Base-by-base conservation (phyloP, 768 basidiomycete species). In the Ramaria sp. region DNA sequence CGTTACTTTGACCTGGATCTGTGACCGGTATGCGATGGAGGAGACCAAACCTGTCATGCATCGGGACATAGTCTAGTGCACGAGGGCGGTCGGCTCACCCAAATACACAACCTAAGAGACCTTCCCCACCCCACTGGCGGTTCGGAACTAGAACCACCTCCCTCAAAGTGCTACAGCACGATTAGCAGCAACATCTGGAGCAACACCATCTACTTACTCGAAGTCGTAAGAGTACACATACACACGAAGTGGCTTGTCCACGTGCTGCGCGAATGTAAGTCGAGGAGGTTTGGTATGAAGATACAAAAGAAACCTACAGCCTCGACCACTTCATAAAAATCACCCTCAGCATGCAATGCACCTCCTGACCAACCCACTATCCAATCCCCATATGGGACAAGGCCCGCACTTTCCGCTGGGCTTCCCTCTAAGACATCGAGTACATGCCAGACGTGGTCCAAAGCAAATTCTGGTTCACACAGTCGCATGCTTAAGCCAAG, bases 161-260 rank as follows among this genome's bases (percentile, higher is more conserved):
- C 61, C 93, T 78, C 48, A 95, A 78, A 42, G 91, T 88, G 68
- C 93, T 96, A 63, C 56, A 63, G 24, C 51, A 59, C 57, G 58
- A 52, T 30, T 52, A 60, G 34, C 46, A 39, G 31, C 15, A 42
- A 34, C 53, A 12, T 50, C 15, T 0, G 50, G 19, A 59, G 13
- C 24, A 53, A 61, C 59, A 50, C 22, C 57, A 1, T 48, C 56
- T 31, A 75, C 91, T 53, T 70, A 94, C 92, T 96, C 91, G 67
- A 96, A 93, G 70, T 97, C 95, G 61, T 91, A 84, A 13, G 93
- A 96, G 70, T 98, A 99, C 6, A 99, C 94, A 65, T 94, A 97
- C 27, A 97, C 86, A 24, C 92, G 78, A 27, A 98, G 69, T 9
- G 95, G 91, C 70, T 92, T 93, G 64, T 98, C 94, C 50, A 92